These are phyloP conservation scores for Funneliformis caledonium DNA, from an alignment of 371 early-diverging fungal genomes.

Conservation along the genomic window DNA sequence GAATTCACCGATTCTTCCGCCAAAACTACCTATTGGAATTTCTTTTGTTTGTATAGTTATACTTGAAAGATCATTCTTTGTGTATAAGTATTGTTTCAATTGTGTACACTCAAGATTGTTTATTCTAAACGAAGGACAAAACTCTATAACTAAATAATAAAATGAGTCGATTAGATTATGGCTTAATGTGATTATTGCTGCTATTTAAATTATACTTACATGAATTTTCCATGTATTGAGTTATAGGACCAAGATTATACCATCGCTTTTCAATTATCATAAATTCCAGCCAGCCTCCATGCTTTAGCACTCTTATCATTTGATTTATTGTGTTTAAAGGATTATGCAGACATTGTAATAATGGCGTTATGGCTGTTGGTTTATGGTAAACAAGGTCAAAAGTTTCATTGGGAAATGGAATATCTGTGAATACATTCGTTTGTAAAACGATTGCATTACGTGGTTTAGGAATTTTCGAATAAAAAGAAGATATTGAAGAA, in stretches of 20 bases:
- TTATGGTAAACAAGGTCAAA: background rate
- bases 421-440: background rate
- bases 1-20: background rate
- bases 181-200: too few species aligned
- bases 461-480: background rate
- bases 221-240: background rate
- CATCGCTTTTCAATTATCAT: background rate
- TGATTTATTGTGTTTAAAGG: background rate
- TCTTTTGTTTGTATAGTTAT: background rate
- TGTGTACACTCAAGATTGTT: background rate
- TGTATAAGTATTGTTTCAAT: background rate
- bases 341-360: background rate
- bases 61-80: background rate
- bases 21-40: background rate
- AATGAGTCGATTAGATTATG: too few species aligned
- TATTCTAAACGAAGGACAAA: background rate
- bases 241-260: background rate
- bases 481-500: background rate
- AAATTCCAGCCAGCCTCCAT: constrained; percentile 9
- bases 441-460: background rate
- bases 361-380: background rate
- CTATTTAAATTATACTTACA: background rate
- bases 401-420: constrained; percentile 10
- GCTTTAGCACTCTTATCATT: background rate
- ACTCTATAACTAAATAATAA: background rate